phyloP scores from a whole-genome alignment of 192 early-diverging fungal genomes.

The Coemansia sp. region DNA sequence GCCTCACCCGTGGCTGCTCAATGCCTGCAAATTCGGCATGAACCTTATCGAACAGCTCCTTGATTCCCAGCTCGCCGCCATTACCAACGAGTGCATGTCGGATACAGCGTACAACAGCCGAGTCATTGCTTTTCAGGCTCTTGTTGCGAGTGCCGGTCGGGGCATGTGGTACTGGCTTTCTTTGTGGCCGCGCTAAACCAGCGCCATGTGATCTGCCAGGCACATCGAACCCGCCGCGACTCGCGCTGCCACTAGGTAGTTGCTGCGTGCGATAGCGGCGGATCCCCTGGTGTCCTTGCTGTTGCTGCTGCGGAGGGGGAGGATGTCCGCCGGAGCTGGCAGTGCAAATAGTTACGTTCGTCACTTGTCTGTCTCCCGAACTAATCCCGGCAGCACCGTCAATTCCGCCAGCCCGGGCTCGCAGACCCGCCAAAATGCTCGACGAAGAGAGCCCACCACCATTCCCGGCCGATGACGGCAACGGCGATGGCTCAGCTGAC shows the following conservation, averaged over 20 bases:
- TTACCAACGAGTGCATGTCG: conserved; percentile 16
- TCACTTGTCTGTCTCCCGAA: background rate
- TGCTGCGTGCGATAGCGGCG: conserved; percentile 17
- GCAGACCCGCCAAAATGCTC: conserved; percentile 23
- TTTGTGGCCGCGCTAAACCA: background rate
- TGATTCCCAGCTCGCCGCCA: conserved; percentile 35
- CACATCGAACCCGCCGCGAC: background rate
- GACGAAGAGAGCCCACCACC: conserved; percentile 19
- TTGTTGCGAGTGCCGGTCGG: background rate
- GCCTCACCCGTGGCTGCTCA: conserved; percentile 24
- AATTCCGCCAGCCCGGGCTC: conserved; percentile 15
- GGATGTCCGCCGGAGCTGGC: background rate
- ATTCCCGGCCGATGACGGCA: background rate
- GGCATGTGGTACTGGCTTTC: conserved; percentile 14
- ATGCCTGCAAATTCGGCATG: conserved; percentile 11
- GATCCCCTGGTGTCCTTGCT: background rate
- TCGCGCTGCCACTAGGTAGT: background rate
- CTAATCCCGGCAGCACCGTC: background rate
- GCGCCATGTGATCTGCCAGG: conserved; percentile 16
- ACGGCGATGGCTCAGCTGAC: background rate
- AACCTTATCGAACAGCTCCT: conserved; percentile 24
- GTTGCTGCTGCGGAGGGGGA: background rate
- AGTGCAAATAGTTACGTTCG: background rate
- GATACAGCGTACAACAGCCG: conserved; percentile 14
- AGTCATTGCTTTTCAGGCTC: conserved; percentile 10